Evolutionary conservation across 768 basidiomycete genomes (phyloP).

Genomic region (Mycena olivaceomarginata): DNA sequence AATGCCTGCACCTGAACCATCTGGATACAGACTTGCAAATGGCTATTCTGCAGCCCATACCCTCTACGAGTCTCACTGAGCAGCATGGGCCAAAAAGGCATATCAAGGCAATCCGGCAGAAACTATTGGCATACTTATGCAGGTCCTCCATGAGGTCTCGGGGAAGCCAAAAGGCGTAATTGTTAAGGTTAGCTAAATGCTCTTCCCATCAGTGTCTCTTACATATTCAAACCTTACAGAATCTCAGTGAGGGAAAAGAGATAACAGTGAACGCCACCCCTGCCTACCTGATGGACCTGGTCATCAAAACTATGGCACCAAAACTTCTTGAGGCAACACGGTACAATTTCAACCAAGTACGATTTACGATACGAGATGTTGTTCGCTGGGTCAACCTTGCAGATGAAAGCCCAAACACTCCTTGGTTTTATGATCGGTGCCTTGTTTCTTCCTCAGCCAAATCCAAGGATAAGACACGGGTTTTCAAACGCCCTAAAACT

Average conservation of each 20-base stretch:
- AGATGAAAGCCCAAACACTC: background rate
- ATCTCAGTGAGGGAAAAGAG: conserved; percentile 26
- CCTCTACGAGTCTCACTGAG: too few relatives aligned
- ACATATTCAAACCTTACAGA: background rate
- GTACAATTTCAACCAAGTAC: background rate
- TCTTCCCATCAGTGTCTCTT: too few relatives aligned
- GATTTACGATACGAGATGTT: conserved; percentile 8
- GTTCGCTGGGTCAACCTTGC: conserved; percentile 11
- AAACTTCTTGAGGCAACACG: background rate
- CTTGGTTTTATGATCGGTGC: conserved; percentile 5
- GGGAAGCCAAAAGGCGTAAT: background rate
- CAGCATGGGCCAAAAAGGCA: too few relatives aligned
- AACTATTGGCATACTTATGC: conserved; percentile 4
- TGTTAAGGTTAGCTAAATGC: background rate
- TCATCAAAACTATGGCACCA: background rate
- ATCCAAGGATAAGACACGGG: too few relatives aligned
- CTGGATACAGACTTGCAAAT: too few relatives aligned
- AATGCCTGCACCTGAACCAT: too few relatives aligned
- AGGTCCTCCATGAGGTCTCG: background rate
- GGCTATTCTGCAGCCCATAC: too few relatives aligned
- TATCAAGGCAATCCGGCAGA: background rate
- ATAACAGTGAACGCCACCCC: conserved; percentile 10
- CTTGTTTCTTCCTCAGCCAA: too few relatives aligned
- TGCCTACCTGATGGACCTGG: background rate
- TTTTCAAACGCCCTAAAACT: too few relatives aligned